Conservation (phyloP, 1,284 basidiomycete genomes). For the Mrakiaceae sp. region DNA sequence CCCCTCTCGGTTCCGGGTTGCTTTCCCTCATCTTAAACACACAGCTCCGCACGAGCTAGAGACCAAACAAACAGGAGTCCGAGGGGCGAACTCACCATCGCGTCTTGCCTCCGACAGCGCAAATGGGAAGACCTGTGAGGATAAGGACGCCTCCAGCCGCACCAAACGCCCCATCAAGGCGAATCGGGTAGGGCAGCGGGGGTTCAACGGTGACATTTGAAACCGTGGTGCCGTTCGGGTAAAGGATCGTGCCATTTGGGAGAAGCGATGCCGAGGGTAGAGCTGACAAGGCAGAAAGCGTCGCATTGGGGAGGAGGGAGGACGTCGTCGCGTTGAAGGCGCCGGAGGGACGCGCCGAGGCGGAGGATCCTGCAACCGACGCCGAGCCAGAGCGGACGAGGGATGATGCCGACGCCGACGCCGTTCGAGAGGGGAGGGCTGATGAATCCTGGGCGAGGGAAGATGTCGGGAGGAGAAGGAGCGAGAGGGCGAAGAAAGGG, state of each 20-base stretch:
- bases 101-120: conserved; percentile 86
- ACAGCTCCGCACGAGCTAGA: no score
- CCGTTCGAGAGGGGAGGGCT: no score
- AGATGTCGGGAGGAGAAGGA: no score
- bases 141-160: conserved; percentile 81
- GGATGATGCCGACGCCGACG: no score
- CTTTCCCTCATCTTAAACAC: no score
- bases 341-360: no score
- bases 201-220: conserved; percentile 26
- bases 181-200: conserved; percentile 45
- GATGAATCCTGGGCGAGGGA: no score
- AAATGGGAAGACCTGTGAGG: conserved; percentile 74
- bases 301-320: neutral
- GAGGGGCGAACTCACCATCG: conserved; percentile 51
- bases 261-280: neutral
- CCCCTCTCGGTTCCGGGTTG: no score
- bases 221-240: conserved; percentile 17
- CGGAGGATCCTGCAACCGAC: no score
- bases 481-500: no score
- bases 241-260: conserved; percentile 23
- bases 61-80: conserved; percentile 4
- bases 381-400: no score
- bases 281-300: neutral
- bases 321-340: neutral
- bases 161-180: conserved; percentile 76